Base-by-base conservation (phyloP, 1,284 basidiomycete genomes). In the Rhodotorula sp. region DNA sequence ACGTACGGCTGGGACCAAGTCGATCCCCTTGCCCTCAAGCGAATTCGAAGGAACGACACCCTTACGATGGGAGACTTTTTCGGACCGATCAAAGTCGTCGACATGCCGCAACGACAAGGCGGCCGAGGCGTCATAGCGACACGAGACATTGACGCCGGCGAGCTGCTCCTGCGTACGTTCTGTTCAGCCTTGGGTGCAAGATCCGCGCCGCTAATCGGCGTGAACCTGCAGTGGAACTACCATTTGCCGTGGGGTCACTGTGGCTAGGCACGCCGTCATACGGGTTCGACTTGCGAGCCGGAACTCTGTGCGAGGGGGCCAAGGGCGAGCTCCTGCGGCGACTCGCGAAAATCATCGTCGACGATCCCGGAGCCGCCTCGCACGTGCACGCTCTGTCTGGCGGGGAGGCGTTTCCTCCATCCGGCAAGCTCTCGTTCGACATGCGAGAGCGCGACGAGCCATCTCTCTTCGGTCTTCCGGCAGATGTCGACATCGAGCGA, bases 81-180 rank as follows among this genome's bases (percentile, higher is more conserved):
- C 48, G 71, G 64, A 3, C 65, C 67, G 7, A 48, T 64, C 62
- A 29, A 23, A 46, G 23, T 67, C 52, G 29, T n/a, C 23, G 6
- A 31, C 12, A 10, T 51, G 10, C 15, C 39, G 7, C 39, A 12
- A 8, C 64, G 67, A 1, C 68, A 56, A 1, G 71, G 68, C 1
- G 71, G 71, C 10, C 61, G 71, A 56, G 69, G 72, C 1, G 15
- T 73, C 14, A 43, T 70, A 26, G 64, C 69, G 8, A 68, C 63
- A 29, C 60, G 58, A 26, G 63, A 63, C 31, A 51, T 73, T 47
- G n/a, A 56, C 8, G 57, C 66, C 3, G 72, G 69, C 2, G 64
- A 65, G 26, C 15, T 73, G 1, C 64, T 73, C 15, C 59, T 73
- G 47, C 69, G 10, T 68, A 66, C 2, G 64, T 63, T n/a, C 14